Conservation (phyloP, 73 alveolate species). For the Paramecium primaurelia region DNA sequence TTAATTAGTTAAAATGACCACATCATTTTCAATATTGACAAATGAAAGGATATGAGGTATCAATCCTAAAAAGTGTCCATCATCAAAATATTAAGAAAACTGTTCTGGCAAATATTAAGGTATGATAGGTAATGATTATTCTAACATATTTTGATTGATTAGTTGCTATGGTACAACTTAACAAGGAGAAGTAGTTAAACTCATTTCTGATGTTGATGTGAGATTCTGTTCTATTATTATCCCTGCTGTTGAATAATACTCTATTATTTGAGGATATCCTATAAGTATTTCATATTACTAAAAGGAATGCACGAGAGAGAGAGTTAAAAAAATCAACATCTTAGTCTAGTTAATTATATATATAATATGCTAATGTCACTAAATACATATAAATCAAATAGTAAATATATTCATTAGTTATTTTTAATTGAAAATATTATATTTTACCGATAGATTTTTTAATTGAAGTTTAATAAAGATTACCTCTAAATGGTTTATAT, state of each 20-base stretch:
- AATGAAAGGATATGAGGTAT: background rate
- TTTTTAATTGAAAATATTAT: conserved; percentile 21
- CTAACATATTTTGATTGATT: background rate
- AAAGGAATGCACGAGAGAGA: background rate
- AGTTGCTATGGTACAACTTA: background rate
- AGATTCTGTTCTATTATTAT: background rate
- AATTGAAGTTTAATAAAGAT: background rate
- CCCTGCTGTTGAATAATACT: background rate
- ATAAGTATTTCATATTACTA: background rate
- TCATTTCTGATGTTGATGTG: background rate
- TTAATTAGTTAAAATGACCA: background rate
- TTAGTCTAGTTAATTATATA: background rate
- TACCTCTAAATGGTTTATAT: background rate
- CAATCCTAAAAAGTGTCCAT: background rate
- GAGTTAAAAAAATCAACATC: background rate
- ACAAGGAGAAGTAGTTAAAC: conserved; percentile 1
- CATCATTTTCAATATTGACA: background rate
- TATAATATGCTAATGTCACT: background rate
- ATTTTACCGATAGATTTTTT: background rate
- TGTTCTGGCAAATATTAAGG: background rate
- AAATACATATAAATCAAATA: background rate
- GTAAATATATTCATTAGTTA: conserved; percentile 9
- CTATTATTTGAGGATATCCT: background rate
- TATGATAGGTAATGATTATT: background rate
- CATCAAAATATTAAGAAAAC: background rate